Percentiles rank a stretch among this genome's conserved stretches.
Conservation (phyloP, 2,329 filamentous ascomycete genomes). For the Sporothrix sp. region DNA sequence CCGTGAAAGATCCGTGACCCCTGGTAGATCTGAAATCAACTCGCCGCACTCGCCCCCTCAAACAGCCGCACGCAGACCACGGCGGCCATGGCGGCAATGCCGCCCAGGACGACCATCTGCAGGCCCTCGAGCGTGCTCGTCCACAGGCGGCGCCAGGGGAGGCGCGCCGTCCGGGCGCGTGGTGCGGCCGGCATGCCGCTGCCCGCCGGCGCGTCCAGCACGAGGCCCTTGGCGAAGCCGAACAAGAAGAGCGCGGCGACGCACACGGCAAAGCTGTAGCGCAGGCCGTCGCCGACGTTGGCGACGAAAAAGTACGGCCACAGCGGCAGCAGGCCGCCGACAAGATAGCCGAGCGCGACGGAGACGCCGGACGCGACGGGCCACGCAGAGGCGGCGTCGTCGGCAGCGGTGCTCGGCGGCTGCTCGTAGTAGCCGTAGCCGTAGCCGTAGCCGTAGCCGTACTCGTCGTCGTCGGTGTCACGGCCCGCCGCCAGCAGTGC, state of each 20-base stretch:
- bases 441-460: not conserved
- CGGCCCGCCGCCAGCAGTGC: not conserved
- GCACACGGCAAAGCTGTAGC: slow-evolving; percentile 26
- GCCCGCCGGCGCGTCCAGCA: slow-evolving; percentile 10
- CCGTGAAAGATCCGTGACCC: no score
- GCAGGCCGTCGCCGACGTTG: slow-evolving; percentile 22
- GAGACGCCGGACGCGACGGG: slow-evolving; percentile 21
- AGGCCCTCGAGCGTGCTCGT: slow-evolving; percentile 22
- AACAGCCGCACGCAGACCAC: slow-evolving; percentile 24
- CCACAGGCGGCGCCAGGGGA: slow-evolving; percentile 19
- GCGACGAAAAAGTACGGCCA: slow-evolving; percentile 25
- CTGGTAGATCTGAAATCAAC: no score
- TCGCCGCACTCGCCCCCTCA: slow-evolving; percentile 13
- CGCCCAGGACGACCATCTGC: slow-evolving; percentile 26
- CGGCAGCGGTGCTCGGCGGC: not conserved
- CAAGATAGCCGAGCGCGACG: slow-evolving; percentile 23
- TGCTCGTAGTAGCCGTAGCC: slow-evolving; percentile 9
- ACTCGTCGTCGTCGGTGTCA: not conserved
- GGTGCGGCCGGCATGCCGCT: not conserved
- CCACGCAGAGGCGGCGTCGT: slow-evolving; percentile 13
- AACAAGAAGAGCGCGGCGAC: slow-evolving; percentile 24
- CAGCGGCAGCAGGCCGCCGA: slow-evolving; percentile 24
- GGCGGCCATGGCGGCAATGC: slow-evolving; percentile 23
- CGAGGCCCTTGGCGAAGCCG: slow-evolving; percentile 23
- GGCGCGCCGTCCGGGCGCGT: not conserved